Evolutionary conservation across 2,329 filamentous ascomycete species (phyloP), one percentile per base, ranked within the genome.

Genomic region (Fusarium agapanthi): DNA sequence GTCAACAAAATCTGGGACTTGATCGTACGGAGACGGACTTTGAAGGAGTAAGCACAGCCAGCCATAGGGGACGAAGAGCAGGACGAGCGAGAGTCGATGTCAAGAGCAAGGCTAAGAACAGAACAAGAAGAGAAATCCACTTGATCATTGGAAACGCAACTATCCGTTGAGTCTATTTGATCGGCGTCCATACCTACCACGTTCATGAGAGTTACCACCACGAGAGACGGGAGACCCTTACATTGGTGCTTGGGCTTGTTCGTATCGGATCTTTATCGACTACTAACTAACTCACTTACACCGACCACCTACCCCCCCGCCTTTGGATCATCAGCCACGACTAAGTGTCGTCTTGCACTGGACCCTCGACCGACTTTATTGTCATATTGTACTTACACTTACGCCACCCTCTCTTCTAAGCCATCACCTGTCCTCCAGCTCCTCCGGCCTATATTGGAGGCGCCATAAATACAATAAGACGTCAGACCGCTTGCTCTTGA

Each of bases 381-480:
- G 61, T 61, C 69, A 73, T 71, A 67, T 43, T 38, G 64, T 60
- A 69, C 62, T 69, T 72, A 63, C 66, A 72, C 65, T 72, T 72
- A 67, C 64, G 64, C 57, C 66, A 73, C 72, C 67, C 66, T 63
- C 37, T 32, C 44, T 53, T 24, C 53, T 28, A 30, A 48, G 14
- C 53, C 51, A 72, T 64, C 70, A 75, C 61, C 67, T 65, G 55
- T 72, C 44, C 71, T 68, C 50, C 61, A 67, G 61, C 71, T 71
- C 58, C 64, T 73, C 73, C 61, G 68, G 51, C 55, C 65, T 58
- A 51, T 41, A 66, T 60, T 63, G 48, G 67, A 68, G 67, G 67
- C 69, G 58, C 74, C 70, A 70, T 64, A 67, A 72, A 62, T 58
- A 69, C 72, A 74, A 76, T 65, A 75, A 76, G 75, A 75, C 72